phyloP scores from a whole-genome alignment of 768 basidiomycete genomes.

The Mrakia blollopis region DNA sequence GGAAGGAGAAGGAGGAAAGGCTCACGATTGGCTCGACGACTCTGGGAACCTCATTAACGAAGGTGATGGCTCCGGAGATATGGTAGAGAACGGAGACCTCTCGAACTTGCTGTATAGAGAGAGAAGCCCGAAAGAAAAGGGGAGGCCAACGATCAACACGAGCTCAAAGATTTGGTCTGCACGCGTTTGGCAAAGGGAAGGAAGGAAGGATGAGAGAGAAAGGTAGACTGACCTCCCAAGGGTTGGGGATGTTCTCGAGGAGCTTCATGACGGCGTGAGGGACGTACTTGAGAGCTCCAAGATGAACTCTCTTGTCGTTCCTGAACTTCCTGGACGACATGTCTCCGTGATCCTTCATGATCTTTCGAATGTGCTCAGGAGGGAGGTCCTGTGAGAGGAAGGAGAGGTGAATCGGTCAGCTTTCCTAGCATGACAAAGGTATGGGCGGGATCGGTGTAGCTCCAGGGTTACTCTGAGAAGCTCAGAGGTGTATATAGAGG shows the following conservation, averaged over 20 bases:
- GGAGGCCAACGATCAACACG: background rate
- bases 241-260: constrained; percentile 94
- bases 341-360: constrained; percentile 98
- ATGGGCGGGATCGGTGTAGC: background rate
- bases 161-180: background rate
- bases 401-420: background rate
- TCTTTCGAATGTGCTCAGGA: constrained; percentile 97
- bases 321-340: constrained; percentile 99
- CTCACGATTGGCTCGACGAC: constrained; percentile 80
- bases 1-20: constrained; percentile 3
- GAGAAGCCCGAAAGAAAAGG: background rate
- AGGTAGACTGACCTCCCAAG: constrained; percentile 64
- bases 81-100: constrained; percentile 98
- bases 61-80: constrained; percentile 98
- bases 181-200: background rate
- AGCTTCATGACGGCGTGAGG: constrained; percentile 99
- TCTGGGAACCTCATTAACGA: constrained; percentile 96
- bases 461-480: background rate
- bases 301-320: constrained; percentile 98
- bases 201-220: background rate
- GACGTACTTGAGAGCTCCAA: constrained; percentile 91
- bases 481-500: background rate
- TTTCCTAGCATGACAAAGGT: background rate
- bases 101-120: constrained; percentile 67
- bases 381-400: constrained; percentile 68